Evolutionary conservation across 2,329 filamentous ascomycete species (phyloP), one percentile per base, ranked within the genome.

Genomic region (Colletotrichum tanaceti): DNA sequence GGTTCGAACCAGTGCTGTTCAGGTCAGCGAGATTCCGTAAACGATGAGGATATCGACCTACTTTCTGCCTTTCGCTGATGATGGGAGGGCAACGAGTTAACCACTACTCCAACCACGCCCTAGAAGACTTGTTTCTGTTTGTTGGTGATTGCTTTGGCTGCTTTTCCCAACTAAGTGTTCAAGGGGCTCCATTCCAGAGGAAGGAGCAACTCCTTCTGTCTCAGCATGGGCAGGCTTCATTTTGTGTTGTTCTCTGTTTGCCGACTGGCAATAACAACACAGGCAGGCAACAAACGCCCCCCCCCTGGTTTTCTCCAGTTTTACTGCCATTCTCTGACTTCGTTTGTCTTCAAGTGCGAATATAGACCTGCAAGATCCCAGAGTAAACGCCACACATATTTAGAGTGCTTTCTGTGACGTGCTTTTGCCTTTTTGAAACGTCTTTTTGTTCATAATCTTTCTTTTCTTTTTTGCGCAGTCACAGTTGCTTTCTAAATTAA

Each of bases 61-160:
- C 53, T 71, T 55, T 59, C 58, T 61, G 64, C 54, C 53, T 69
- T 9, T 65, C 44, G 24, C 35, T 46, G 38, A 18, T 44, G 22
- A 24, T 63, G 65, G 68, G 61, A 71, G 53, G 64, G 68, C 68
- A 71, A 62, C 38, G 61, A 71, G 61, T 65, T 71, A 50, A 69
- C 59, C 62, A 67, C 68, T 66, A 61, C 63, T 69, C 62, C 61
- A 63, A 68, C 58, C 63, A 57, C 58, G 53, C 68, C 35, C 22
- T 44, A 6, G 43, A 24, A 20, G 20, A 55, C n/a, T 11, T 41
- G 28, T 55, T 5, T 32, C 61, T 57, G 35, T 11, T 43, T 58
- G 22, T n/a, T 44, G 58, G 13, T 57, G 43, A 18, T 9, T 3
- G 9, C 10, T 35, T 10, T 35, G 32, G 9, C 2, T 35, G 32